phyloP scores from a whole-genome alignment of 768 basidiomycete genomes.

The Thelephora aurantiotincta region DNA sequence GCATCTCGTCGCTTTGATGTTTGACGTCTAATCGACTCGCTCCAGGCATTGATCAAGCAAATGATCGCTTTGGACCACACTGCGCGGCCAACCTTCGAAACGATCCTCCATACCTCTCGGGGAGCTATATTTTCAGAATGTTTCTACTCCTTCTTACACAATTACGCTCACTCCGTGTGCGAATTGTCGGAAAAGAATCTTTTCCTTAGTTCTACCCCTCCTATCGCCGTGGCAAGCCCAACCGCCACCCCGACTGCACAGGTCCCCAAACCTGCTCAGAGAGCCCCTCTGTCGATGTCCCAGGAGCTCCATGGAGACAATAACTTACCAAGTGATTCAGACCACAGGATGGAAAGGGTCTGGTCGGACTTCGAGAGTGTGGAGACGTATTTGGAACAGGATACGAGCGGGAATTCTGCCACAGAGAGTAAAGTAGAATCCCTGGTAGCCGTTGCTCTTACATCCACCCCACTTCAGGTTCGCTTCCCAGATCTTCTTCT shows the following conservation, averaged over 20 bases:
- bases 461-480: slow-evolving; percentile 49
- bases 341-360: slow-evolving; percentile 67
- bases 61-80: slow-evolving; percentile 81
- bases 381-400: slow-evolving; percentile 50
- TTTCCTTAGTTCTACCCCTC: slow-evolving; percentile 13
- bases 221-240: slow-evolving; percentile 6
- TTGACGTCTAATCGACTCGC: neutral
- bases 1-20: slow-evolving; percentile 16
- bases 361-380: slow-evolving; percentile 82
- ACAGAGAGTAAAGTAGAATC: slow-evolving; percentile 47
- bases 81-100: slow-evolving; percentile 70
- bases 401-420: slow-evolving; percentile 28
- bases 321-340: slow-evolving; percentile 62
- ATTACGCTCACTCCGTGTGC: slow-evolving; percentile 72
- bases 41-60: slow-evolving; percentile 69
- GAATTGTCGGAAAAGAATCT: slow-evolving; percentile 41
- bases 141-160: slow-evolving; percentile 91
- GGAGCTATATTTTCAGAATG: slow-evolving; percentile 79
- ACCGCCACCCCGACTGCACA: slow-evolving; percentile 2
- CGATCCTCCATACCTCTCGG: slow-evolving; percentile 57
- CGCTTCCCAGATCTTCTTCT: slow-evolving; percentile 3
- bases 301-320: neutral
- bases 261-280: neutral
- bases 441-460: slow-evolving; percentile 22
- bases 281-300: neutral